Evolutionary conservation across 441 rosid species (phyloP), one percentile per base, ranked within the genome.

Genomic region (Pelargonium cotyledonis): DNA sequence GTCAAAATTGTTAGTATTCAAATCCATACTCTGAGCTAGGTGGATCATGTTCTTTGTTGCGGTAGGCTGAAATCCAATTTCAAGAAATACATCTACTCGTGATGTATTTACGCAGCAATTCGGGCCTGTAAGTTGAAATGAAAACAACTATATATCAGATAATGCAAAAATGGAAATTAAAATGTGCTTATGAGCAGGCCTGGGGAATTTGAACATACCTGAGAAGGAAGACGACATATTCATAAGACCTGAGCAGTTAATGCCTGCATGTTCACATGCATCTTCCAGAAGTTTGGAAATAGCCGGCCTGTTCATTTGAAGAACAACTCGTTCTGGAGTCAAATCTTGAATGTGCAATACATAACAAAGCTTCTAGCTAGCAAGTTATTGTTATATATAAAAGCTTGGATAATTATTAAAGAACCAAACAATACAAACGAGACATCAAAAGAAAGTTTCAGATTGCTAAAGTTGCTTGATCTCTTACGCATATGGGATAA

Each of bases 21-120:
- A 55, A 2, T 55, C 61, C 84, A 72, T 73, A 81, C 85, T 84
- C 68, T 84, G 87, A 65, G 79, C 73, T 2, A 84, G 68, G 68
- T 84, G 87, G 66, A 84, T 73, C 68, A 84, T 53, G 78, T 81
- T 81, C 70, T 84, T 84, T 5, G 81, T 84, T 6, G 85, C 63
- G 0, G 87, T 84, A 16, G 85, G 40, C 44, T 80, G 85, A 49
- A 80, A 77, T 63, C 68, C 74, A 26, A 73, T 71, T 11, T 73
- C 67, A 29, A 81, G 79, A 72, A 76, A 75, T 9, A 15, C 4
- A 16, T 67, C 40, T 6, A 41, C 16, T 18, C 29, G 68, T 0
- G 87, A 81, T 16, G 82, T 66, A 78, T 84, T 80, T 8, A 81
- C 1, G 67, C 82, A 81, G 65, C 87, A 84, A 72, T 76, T 81